Base-by-base conservation (phyloP, 2,329 filamentous ascomycete species). In the Ophiostoma ips region DNA sequence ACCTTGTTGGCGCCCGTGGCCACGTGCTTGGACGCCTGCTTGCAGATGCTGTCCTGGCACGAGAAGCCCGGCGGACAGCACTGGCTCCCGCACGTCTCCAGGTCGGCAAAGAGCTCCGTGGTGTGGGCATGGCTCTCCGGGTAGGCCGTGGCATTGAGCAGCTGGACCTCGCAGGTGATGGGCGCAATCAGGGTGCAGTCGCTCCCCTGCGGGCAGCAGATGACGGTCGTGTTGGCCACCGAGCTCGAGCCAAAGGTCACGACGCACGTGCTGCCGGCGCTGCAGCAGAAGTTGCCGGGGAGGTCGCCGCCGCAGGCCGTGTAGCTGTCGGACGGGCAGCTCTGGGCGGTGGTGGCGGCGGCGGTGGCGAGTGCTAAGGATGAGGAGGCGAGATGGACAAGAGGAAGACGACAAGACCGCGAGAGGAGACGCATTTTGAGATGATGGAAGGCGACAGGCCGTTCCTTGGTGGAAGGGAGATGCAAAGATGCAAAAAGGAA, bases 41-140 rank as follows among this genome's bases (percentile, higher is more conserved):
- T 9, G n/a, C 35, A 36, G 1, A 16, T 9, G 35, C 9, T 9
- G 7, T 36, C 13, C 13, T 5, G 9, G 40, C 40, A 43, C 9
- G 5, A 7, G 15, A 16, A 43, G 40, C 57, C 57, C 10, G 56
- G 55, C 2, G 57, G 57, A 35, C 57, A 59, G 44, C 57, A 59
- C 19, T 6, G 13, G 8, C 10, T 18, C 10, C 50, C 51, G 48
- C 57, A 59, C 1, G 36, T 35, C 3, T 51, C 41, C 28, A 58
- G 49, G 1, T 44, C 10, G 2, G 21, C 7, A 12, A 43, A 34
- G 15, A 57, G 50, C 11, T 49, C 48, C 9, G 55, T 56, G 13
- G 53, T 53, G 21, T 53, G 50, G 28, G 57, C 36, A 5, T 44
- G 38, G 30, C 46, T 52, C 3, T 43, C 18, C 3, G 56, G 55